Percentiles rank a stretch among this genome's conserved stretches.
phyloP scores from a whole-genome alignment of 495 filamentous ascomycete genomes.

The Aspergillus nanangensis region DNA sequence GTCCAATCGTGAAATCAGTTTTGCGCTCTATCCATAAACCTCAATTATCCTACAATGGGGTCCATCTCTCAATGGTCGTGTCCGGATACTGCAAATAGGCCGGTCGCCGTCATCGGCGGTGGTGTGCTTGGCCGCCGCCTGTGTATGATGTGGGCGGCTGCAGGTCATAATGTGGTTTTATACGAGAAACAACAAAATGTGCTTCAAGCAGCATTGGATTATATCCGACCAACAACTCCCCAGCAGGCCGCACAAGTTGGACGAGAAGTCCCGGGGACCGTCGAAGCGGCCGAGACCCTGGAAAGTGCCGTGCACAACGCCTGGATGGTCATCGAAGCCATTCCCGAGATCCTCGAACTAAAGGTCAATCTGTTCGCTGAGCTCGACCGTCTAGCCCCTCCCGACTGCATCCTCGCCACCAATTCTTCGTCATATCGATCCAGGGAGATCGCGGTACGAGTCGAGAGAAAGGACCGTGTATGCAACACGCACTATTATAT shows the following conservation, averaged over 20 bases:
- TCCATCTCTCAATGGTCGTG: background rate
- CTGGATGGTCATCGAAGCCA: slow-evolving; percentile 26
- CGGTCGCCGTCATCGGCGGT: slow-evolving; percentile 35
- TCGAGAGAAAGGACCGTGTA: slow-evolving; percentile 20
- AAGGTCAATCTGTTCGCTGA: slow-evolving; percentile 15
- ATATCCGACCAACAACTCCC: slow-evolving; percentile 25
- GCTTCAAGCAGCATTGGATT: slow-evolving; percentile 19
- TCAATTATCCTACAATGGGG: background rate
- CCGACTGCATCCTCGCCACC: slow-evolving; percentile 15
- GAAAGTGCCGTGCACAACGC: slow-evolving; percentile 35
- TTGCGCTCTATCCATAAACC: too few species aligned
- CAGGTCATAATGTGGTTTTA: slow-evolving; percentile 29
- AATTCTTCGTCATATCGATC: slow-evolving; percentile 20
- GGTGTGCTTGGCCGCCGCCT: slow-evolving; percentile 40
- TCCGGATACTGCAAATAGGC: background rate
- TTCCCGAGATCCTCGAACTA: slow-evolving; percentile 16
- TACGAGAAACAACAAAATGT: slow-evolving; percentile 21
- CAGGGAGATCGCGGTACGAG: slow-evolving; percentile 18
- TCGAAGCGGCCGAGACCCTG: slow-evolving; percentile 24
- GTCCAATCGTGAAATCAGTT: too few species aligned
- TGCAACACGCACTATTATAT: slow-evolving; percentile 47
- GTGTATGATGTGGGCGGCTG: slow-evolving; percentile 23
- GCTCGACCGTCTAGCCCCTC: slow-evolving; percentile 10
- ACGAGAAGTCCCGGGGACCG: slow-evolving; percentile 18
- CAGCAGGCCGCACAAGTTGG: slow-evolving; percentile 25